phyloP scores from a whole-genome alignment of 139 green algal species.

The Tetratostichococcus sp. region DNA sequence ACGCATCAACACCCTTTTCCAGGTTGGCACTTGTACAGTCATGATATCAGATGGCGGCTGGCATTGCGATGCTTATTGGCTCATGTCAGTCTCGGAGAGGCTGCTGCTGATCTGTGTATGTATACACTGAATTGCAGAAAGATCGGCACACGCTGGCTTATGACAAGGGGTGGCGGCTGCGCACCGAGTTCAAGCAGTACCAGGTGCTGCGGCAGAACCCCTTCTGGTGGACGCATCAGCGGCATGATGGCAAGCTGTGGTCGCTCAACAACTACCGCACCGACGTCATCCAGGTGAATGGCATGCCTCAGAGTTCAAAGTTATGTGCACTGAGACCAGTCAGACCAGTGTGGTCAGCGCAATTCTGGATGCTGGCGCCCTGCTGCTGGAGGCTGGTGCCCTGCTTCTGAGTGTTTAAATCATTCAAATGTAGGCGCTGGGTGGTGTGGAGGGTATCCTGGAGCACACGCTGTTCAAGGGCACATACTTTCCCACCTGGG shows the following conservation, averaged over 20 bases:
- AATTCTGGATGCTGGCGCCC: too few relatives aligned
- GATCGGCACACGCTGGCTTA: slow-evolving; percentile 98
- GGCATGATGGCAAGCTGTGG: slow-evolving; percentile 99
- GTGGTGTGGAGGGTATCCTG: slow-evolving; percentile 98
- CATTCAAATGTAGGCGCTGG: slow-evolving; percentile 65
- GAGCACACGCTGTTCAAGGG: slow-evolving; percentile 99
- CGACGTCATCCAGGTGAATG: slow-evolving; percentile 82
- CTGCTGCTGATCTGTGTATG: background rate
- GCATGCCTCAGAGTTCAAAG: too few relatives aligned
- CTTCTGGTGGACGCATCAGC: slow-evolving; percentile 99
- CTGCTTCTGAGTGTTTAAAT: too few relatives aligned
- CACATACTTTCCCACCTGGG: slow-evolving; percentile 99
- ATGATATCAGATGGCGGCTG: background rate
- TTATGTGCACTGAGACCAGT: too few relatives aligned
- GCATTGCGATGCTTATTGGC: too few relatives aligned
- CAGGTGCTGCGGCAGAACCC: slow-evolving; percentile 83
- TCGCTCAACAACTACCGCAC: slow-evolving; percentile 97
- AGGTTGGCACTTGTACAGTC: slow-evolving; percentile 31
- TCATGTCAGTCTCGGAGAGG: too few relatives aligned
- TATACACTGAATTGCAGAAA: slow-evolving; percentile 38
- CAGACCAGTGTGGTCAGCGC: too few relatives aligned
- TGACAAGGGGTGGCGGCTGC: slow-evolving; percentile 98
- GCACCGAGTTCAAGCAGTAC: slow-evolving; percentile 96
- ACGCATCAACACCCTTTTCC: slow-evolving; percentile 99
- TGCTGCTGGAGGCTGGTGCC: too few relatives aligned